Evolutionary conservation across 2,329 filamentous ascomycete species (phyloP).

Genomic region (Colletotrichum costaricense): DNA sequence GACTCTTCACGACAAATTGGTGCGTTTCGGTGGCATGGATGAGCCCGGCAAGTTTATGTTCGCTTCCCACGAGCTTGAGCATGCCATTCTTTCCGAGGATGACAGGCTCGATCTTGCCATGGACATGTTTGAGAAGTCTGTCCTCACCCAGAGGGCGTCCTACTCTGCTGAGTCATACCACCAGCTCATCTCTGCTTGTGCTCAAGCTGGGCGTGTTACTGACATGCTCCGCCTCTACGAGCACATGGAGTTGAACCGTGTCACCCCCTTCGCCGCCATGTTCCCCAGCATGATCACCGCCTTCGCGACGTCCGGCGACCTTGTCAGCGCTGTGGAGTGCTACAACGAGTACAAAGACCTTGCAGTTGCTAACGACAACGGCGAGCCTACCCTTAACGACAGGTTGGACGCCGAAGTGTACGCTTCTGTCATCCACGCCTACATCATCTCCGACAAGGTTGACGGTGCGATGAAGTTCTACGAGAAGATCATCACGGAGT

Average conservation of each 20-base stretch:
- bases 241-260: slow-evolving; percentile 86
- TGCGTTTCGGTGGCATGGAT: slow-evolving; percentile 87
- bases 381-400: slow-evolving; percentile 73
- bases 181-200: slow-evolving; percentile 87
- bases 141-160: slow-evolving; percentile 68
- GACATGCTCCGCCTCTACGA: slow-evolving; percentile 93
- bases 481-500: slow-evolving; percentile 77
- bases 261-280: slow-evolving; percentile 81
- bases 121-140: slow-evolving; percentile 85
- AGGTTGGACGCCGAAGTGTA: slow-evolving; percentile 89
- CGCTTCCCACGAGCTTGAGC: slow-evolving; percentile 86
- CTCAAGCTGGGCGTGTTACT: slow-evolving; percentile 80
- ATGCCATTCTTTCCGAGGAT: slow-evolving; percentile 87
- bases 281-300: slow-evolving; percentile 97
- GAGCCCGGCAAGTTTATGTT: slow-evolving; percentile 89
- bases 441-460: slow-evolving; percentile 82
- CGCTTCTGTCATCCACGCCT: slow-evolving; percentile 90
- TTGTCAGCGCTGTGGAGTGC: slow-evolving; percentile 90
- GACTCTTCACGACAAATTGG: slow-evolving; percentile 81
- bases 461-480: slow-evolving; percentile 89
- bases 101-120: slow-evolving; percentile 87
- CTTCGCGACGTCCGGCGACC: slow-evolving; percentile 83
- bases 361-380: slow-evolving; percentile 85
- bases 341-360: slow-evolving; percentile 95
- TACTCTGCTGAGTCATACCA: slow-evolving; percentile 89